These are phyloP conservation scores for Candida glucosophila DNA, from an alignment of 1,139 yeast genomes.

Conservation along the genomic window DNA sequence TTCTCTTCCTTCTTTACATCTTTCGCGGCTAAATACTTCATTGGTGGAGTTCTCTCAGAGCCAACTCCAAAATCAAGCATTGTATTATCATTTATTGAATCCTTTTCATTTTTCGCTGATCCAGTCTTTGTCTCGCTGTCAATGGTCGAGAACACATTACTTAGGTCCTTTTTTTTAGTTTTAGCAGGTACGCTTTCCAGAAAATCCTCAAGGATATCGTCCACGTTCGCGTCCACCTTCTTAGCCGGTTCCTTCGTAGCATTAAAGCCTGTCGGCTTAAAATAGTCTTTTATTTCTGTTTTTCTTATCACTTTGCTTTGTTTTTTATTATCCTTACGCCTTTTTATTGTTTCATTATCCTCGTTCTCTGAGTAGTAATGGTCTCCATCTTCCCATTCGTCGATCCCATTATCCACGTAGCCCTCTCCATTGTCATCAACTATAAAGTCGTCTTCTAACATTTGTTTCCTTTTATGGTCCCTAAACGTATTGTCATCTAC, in stretches of 20 bases:
- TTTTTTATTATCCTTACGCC: slow-evolving; percentile 21
- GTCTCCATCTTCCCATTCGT: slow-evolving; percentile 70
- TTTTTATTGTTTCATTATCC: slow-evolving; percentile 24
- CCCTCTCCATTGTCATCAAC: slow-evolving; percentile 90
- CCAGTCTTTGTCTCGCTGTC: slow-evolving; percentile 14
- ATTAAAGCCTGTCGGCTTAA: slow-evolving; percentile 28
- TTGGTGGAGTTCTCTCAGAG: too few species aligned
- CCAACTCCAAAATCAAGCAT: too few species aligned
- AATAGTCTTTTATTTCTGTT: slow-evolving; percentile 47
- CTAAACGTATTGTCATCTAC: slow-evolving; percentile 77
- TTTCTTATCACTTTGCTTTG: slow-evolving; percentile 37
- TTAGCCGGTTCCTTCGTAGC: slow-evolving; percentile 8
- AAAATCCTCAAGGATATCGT: slow-evolving; percentile 39
- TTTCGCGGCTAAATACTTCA: too few species aligned
- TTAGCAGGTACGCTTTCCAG: slow-evolving; percentile 14
- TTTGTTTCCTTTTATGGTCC: slow-evolving; percentile 67
- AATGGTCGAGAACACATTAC: too few species aligned
- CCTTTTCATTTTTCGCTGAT: slow-evolving; percentile 2
- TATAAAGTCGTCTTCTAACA: slow-evolving; percentile 85
- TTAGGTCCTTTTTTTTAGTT: too few species aligned
- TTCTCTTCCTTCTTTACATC: neutral
- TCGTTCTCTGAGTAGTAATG: slow-evolving; percentile 44
- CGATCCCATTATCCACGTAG: slow-evolving; percentile 85
- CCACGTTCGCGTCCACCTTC: slow-evolving; percentile 30
- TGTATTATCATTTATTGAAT: too few species aligned